Base-by-base conservation (phyloP, 495 filamentous ascomycete species). In the Acidiella bohemica region DNA sequence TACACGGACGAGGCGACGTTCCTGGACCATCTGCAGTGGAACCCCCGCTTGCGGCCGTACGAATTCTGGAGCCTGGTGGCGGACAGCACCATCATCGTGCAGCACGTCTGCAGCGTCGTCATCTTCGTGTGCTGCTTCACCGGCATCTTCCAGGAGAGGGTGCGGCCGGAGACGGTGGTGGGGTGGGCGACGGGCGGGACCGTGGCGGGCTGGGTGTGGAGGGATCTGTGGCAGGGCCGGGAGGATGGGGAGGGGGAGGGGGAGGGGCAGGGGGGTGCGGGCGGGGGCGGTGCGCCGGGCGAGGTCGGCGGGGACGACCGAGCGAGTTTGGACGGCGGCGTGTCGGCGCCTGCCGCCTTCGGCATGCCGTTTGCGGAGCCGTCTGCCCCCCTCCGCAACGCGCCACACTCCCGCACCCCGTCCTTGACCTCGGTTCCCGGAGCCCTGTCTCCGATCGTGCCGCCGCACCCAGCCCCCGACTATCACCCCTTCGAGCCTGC, bases 11-110 rank as follows among this genome's bases (percentile, higher is more conserved):
- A 86, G 56, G 78, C 81, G 32, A 93, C 86, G 17, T 97, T 97
- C 52, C 80, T 97, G 41, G 87, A 92, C 53, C 84, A 94, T 47
- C 73, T 97, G 8, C 92, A 97, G 58, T 79, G 88, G 17, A 97
- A 97, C 58, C 90, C 88, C 10, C 78, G 86, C 13, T 76, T 96
- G 28, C 79, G 86, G 30, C 87, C 90, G 0, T 97, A 97, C 55
- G 85, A 96, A 55, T 97, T 97, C 64, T 97, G 92, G 86, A 84
- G 86, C 2, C 69, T 97, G 4, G 83, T 96, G 26, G 81, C 85
- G 42, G 90, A 95, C 54, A 87, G 83, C 10, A 97, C 90, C 5
- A 85, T 95, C 36, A 94, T 97, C 47, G 81, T 95, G 10, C 90
- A 97, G 54, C 90, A 97, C 61, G 79, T 96, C 2, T 90, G 82